Base-by-base conservation (phyloP, 352 stramenopile genomes). In the Halophytophthora polymorphica region DNA sequence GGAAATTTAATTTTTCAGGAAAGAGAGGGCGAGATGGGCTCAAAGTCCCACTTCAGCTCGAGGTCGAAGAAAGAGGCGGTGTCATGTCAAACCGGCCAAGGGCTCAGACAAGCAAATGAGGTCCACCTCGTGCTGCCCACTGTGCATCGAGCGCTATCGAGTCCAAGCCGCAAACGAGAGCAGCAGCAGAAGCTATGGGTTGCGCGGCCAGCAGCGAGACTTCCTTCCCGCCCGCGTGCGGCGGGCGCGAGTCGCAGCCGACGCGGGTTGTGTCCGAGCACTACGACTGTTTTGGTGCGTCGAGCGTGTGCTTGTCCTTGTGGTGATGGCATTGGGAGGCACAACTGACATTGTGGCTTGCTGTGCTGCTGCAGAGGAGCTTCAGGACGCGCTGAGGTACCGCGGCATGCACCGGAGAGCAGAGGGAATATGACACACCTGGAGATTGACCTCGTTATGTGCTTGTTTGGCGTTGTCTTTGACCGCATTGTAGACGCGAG, bases 221-320 rank as follows among this genome's bases (percentile, higher is more conserved):
- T 1, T 6, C 12, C 13, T 29, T 47, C 29, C n/a, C 33, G 33
- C 15, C 33, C 11, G 33, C 55, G 35, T 12, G 40, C 51, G 18
- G 48, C 31, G 10, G 33, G 11, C 15, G 33, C 15, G 33, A 38
- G 33, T 38, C 33, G 33, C 33, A 38, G 15, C 11, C 15, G 3
- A 38, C 33, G 33, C 33, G 33, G 33, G 33, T 38, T 3, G 11
- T 38, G 17, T 66, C 71, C 1, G 74, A 86, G 56, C 72, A 74
- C 50, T 86, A 71, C 50, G 75, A 86, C 56, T 83, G 72, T 21
- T 83, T 82, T 41, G 72, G 75, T 86, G 44, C 39, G 64, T 65
- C 33, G 18, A 15, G 12, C 6, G 25, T 35, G 19, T 45, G n/a
- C 6, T 49, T 55, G 41, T 28, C 29, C 47, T 51, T 19, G 11